These are phyloP conservation scores for Triangularia setosa DNA, from an alignment of 2,329 filamentous ascomycete genomes.

Conservation along the genomic window DNA sequence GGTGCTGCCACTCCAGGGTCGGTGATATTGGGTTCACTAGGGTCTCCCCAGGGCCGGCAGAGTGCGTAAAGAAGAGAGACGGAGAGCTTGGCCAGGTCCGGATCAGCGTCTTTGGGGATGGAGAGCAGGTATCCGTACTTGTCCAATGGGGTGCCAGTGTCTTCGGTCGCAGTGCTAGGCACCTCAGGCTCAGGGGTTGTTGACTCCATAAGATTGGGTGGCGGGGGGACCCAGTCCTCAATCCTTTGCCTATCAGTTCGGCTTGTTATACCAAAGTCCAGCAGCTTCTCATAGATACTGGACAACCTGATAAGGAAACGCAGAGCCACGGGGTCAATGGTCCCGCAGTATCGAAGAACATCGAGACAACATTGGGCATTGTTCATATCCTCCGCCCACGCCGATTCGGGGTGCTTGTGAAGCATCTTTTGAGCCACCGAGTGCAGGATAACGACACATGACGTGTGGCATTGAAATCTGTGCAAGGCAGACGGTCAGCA, in stretches of 20 bases:
- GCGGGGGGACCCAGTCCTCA: conserved; percentile 13
- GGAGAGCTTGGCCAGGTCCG: conserved; percentile 1
- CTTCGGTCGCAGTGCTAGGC: neutral
- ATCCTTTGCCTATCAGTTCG: conserved; percentile 8
- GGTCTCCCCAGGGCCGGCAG: conserved; percentile 20
- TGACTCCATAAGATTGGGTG: neutral
- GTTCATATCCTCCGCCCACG: conserved; percentile 29
- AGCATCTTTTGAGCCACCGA: conserved; percentile 30
- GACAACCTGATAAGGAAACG: conserved; percentile 18
- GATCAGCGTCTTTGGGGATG: conserved; percentile 8
- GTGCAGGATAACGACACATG: conserved; percentile 31
- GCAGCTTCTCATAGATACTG: conserved; percentile 15
- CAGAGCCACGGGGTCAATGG: conserved; percentile 18
- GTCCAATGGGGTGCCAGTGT: neutral
- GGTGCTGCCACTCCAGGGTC: neutral
- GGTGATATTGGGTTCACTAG: neutral
- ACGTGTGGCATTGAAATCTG: conserved; percentile 32
- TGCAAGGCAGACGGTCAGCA: neutral
- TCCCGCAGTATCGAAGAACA: conserved; percentile 18
- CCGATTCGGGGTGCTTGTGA: conserved; percentile 23
- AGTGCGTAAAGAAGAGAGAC: conserved; percentile 15
- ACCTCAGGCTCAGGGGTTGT: neutral
- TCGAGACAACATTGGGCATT: conserved; percentile 28
- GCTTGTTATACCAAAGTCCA: neutral
- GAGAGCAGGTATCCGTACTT: conserved; percentile 15